Percentiles rank a stretch among this genome's conserved stretches.
phyloP scores from a whole-genome alignment of 108 stramenopile species.

The Skeletonema potamos region DNA sequence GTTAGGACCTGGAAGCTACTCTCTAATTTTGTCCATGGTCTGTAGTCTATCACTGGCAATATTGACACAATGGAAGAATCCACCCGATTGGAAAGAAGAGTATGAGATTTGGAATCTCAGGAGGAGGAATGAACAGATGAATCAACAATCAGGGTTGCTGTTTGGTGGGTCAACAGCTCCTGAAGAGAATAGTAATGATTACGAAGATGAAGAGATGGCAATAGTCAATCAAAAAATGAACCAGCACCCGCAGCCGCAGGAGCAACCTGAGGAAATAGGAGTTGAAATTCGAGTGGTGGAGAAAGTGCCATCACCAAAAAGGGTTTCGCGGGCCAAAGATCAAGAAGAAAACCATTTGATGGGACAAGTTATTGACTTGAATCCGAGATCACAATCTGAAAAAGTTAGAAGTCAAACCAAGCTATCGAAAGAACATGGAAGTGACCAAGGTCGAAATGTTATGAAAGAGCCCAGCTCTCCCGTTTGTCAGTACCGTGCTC shows the following conservation, averaged over 20 bases:
- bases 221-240: not conserved
- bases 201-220: not conserved
- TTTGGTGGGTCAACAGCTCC: not conserved
- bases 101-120: conserved; percentile 34
- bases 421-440: not conserved
- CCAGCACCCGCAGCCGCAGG: not conserved
- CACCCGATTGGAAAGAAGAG: conserved; percentile 49
- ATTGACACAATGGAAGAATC: conserved; percentile 18
- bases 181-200: not conserved
- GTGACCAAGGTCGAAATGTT: not conserved
- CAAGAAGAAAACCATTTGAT: not conserved
- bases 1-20: conserved; percentile 17
- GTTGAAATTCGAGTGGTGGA: not conserved
- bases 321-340: not conserved
- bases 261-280: not conserved
- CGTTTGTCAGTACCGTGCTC: not conserved
- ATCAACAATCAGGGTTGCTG: not conserved
- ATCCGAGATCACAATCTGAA: not conserved
- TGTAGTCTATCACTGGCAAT: conserved; percentile 22
- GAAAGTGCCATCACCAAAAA: not conserved
- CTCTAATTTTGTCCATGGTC: conserved; percentile 19
- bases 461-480: not conserved
- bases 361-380: not conserved
- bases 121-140: not conserved
- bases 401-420: not conserved